phyloP scores from a whole-genome alignment of 352 stramenopile genomes.

The Phytophthora multivora region DNA sequence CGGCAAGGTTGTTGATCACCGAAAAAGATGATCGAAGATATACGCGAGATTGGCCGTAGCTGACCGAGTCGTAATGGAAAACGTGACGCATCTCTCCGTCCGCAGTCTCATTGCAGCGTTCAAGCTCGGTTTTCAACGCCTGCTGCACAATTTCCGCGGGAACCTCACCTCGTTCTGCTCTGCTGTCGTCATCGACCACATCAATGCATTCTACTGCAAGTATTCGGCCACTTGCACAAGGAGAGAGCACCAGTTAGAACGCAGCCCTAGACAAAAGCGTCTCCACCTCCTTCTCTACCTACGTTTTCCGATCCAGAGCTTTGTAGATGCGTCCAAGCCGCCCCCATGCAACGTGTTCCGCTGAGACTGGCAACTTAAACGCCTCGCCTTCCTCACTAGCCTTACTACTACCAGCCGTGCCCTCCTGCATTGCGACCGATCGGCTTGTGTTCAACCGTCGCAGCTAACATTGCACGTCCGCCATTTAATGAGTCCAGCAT shows the following conservation, averaged over 20 bases:
- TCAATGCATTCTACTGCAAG: slow-evolving; percentile 36
- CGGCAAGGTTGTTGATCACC: slow-evolving; percentile 19
- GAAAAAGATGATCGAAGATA: slow-evolving; percentile 27
- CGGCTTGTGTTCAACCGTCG: slow-evolving; percentile 14
- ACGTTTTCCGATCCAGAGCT: slow-evolving; percentile 39
- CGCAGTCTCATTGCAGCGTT: not conserved
- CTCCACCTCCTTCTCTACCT: not conserved
- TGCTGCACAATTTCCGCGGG: not conserved
- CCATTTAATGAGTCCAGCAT: not conserved
- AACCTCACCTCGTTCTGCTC: not conserved
- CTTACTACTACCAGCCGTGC: not conserved
- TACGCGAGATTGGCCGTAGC: slow-evolving; percentile 11
- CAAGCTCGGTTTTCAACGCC: slow-evolving; percentile 25
- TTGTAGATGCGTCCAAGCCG: slow-evolving; percentile 46
- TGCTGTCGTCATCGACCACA: slow-evolving; percentile 1
- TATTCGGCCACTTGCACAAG: slow-evolving; percentile 25
- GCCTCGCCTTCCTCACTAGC: not conserved
- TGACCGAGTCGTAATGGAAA: slow-evolving; percentile 32
- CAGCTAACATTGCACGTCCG: not conserved
- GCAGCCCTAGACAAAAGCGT: not conserved
- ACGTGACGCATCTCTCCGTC: slow-evolving; percentile 13
- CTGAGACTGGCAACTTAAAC: slow-evolving; percentile 25
- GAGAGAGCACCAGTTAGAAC: not conserved
- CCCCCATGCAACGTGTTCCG: slow-evolving; percentile 34
- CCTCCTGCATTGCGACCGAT: slow-evolving; percentile 20